Evolutionary conservation across 2,329 filamentous ascomycete species (phyloP).

Genomic region (Pleomassaria siparia): DNA sequence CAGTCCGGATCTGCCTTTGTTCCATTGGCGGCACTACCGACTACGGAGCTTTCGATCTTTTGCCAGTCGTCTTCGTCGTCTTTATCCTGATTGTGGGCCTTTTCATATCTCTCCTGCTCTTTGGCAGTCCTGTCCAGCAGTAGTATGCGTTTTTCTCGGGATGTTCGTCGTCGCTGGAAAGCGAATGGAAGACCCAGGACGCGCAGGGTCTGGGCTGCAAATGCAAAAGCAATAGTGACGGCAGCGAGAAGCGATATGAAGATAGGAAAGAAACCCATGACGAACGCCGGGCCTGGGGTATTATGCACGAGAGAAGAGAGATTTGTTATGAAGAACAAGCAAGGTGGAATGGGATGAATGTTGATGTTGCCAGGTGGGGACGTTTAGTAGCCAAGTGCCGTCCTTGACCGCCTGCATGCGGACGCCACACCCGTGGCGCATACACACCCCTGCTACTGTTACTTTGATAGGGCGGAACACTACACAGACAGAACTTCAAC

Average conservation of each 20-base stretch:
- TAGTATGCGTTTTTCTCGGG: constrained; percentile 34
- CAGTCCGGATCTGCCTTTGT: constrained; percentile 61
- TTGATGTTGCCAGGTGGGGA: background rate
- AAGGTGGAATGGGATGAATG: constrained; percentile 6
- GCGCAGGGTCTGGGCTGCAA: constrained; percentile 30
- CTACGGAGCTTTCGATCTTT: constrained; percentile 60
- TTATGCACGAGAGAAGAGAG: constrained; percentile 11
- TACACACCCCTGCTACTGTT: background rate
- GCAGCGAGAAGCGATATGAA: constrained; percentile 31
- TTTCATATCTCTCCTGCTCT: constrained; percentile 30
- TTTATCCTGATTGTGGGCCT: constrained; percentile 16
- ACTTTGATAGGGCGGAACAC: constrained; percentile 1
- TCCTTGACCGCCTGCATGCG: background rate
- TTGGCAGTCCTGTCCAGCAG: constrained; percentile 34
- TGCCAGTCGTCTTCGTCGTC: constrained; percentile 68
- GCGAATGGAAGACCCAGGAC: constrained; percentile 32
- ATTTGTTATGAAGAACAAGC: too few species aligned
- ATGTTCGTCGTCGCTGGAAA: constrained; percentile 33
- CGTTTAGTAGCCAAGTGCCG: background rate
- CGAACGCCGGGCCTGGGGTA: constrained; percentile 12
- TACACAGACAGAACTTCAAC: background rate
- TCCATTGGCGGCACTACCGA: constrained; percentile 49
- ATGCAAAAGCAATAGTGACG: constrained; percentile 20
- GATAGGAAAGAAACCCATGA: constrained; percentile 29
- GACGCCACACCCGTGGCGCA: background rate